Base-by-base conservation (phyloP, 2,329 filamentous ascomycete species). In the Trichoderma pleuroti region DNA sequence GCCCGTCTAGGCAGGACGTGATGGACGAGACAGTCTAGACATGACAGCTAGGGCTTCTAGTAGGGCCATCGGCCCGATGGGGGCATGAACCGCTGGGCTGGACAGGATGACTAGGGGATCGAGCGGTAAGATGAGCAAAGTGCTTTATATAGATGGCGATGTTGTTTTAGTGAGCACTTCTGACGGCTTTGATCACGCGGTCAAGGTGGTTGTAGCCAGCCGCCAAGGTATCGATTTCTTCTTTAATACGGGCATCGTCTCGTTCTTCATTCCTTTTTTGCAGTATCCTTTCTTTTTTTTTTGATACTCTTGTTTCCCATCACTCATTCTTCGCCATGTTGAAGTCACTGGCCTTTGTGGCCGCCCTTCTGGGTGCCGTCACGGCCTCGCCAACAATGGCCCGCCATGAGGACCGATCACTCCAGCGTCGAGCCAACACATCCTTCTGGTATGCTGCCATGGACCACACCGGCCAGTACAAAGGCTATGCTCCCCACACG, bases 371-470 rank as follows among this genome's bases (percentile, higher is more conserved):
- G 52, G 73, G 68, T n/a, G 65, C 60, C 36, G 74, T 72, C 24
- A 70, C 72, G 30, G 76, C 76, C 56, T 70, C 66, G n/a, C 72
- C 74, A 18, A 49, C 69, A 32, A 3, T 59, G 30, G 7, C 42
- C 59, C 36, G 28, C 46, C 61, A 36, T n/a, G n/a, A 32, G 46
- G 57, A 36, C 60, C 69, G 62, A 24, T 52, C 56, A 4, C 42
- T 54, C 21, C 4, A 61, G 26, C n/a, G 26, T 16, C 26, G 65
- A 26, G 64, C 62, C 14, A 60, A 70, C 30, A 76, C 73, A 34
- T 77, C 74, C 56, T 84, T 81, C 73, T 84, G 82, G 82, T 83
- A 84, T 74, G 76, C 81, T 49, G 80, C 81, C 67, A 77, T 84
- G 74, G 81, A 84, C 70, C 82, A 84, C 70, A 78, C 77, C 1